Base-by-base conservation (phyloP, 345 rosid species). In the Eucalyptus fibrosa region DNA sequence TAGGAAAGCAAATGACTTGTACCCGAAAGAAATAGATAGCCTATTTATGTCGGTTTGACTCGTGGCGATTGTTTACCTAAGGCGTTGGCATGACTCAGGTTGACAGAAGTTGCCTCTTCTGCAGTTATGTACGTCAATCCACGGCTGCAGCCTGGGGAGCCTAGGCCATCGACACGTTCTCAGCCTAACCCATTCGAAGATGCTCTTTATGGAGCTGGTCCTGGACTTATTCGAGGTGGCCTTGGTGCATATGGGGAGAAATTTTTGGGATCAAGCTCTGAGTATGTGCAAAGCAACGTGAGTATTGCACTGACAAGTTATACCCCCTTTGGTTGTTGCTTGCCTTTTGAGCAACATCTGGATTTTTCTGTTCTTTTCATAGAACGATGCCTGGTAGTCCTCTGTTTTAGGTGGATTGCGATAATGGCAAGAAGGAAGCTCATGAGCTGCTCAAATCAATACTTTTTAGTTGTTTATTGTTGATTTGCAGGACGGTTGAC, bases 201-300 rank as follows among this genome's bases (percentile, higher is more conserved):
- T 95, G 83, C 97, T 37, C 96, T 98, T 91, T 95, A 94, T 86
- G 99, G 99, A 62, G 97, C 99, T 91, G 95, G 99, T 90, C 96
- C 99, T 87, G 99, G 98, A 81, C 94, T 98, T 86, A 96, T 98
- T 88, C 92, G 92, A 60, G 96, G 98, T 49, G 98, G 99, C 51
- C 92, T 97, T 88, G 98, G 99, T 72, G 99, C 99, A 51, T 98
- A 97, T 88, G 98, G 99, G 34, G 99, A 95, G 94, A 96, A 94
- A 90, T 93, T 97, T 86, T 91, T 98, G 32, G 99, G 99, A 30
- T 96, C 99, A 11, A 97, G 99, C 90, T 96, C 99, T 82, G 99
- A 96, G 91, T 98, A 97, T 89, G 99, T 98, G 91, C 99, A 97
- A 94, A 97, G 99, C 93, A 98, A 98, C 92, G 99, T 98, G 93